A percentile compares a stretch with the other conserved stretches of the same genome.
Evolutionary conservation across 352 stramenopile species (phyloP).

Genomic region (Phytopythium sindhum): DNA sequence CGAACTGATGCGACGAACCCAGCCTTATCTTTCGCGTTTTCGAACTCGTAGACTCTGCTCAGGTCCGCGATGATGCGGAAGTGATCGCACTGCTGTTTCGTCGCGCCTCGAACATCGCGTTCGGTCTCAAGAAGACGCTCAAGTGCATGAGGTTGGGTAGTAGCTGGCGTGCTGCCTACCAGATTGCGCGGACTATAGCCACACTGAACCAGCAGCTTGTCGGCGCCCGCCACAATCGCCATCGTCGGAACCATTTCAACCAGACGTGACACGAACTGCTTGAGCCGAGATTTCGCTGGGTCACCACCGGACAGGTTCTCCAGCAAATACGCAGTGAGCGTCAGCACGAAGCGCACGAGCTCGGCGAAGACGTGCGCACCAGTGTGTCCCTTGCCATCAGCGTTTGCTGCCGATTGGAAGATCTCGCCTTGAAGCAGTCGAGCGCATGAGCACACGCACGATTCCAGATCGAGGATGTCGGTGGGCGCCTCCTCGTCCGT

Average conservation of each 20-base stretch:
- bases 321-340: conserved; percentile 24
- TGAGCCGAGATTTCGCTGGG: conserved; percentile 20
- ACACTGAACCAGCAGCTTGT: conserved; percentile 8
- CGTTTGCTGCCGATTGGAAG: conserved; percentile 24
- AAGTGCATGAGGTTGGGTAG: conserved; percentile 17
- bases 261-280: conserved; percentile 29
- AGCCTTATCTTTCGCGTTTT: conserved; percentile 28
- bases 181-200: neutral
- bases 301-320: conserved; percentile 18
- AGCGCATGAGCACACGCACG: conserved; percentile 33
- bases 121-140: conserved; percentile 25
- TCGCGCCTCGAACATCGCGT: conserved; percentile 14
- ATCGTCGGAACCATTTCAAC: neutral
- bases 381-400: neutral
- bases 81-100: conserved; percentile 42
- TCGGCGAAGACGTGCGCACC: conserved; percentile 24
- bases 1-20: conserved; percentile 28
- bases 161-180: no score
- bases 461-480: conserved; percentile 23
- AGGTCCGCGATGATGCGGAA: conserved; percentile 50
- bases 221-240: neutral
- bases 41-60: conserved; percentile 40
- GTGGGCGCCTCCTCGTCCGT: conserved; percentile 12
- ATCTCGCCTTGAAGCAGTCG: conserved; percentile 54
- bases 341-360: conserved; percentile 30